Evolutionary conservation across 495 filamentous ascomycete species (phyloP), one percentile per base, ranked within the genome.

Genomic region (Xylaria grammica): DNA sequence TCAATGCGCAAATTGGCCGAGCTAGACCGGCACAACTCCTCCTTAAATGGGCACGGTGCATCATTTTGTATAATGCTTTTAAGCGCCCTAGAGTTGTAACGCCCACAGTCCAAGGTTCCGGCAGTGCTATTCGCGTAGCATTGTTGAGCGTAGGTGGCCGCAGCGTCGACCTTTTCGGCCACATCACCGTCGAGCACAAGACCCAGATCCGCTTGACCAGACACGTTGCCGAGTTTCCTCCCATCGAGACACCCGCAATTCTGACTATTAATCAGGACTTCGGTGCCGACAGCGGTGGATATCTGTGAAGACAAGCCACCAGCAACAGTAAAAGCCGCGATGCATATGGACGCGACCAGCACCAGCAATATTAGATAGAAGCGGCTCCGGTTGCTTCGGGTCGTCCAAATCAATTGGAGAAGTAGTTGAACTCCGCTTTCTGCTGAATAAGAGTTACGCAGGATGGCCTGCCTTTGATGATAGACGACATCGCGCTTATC

Each of bases 81-180:
- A 4, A 40, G 1, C 19, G 2, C 40, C 40, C 20, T 54, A 4
- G 20, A 32, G 8, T 52, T 22, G 26, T 58, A 67, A 9, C 60
- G 59, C 8, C 44, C 32, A n/a, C 65, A 67, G 6, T 57, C 26
- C 4, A 66, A 3, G n/a, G 2, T 49, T 13, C 59, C 59, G 1
- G 26, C 10, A 1, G 10, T 36, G 30, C 29, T 26, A 6, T 24
- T 36, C 3, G 56, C 32, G 13, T 65, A 67, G 26, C 65, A 67
- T 48, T 67, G 65, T 34, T 56, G 51, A 13, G 64, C 64, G n/a
- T 66, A 66, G 22, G 56, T 66, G 0, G 40, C 50, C 7, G 64
- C 64, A 34, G 61, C 24, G 46, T 49, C 38, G 6, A 57, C 10
- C 7, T 5, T 36, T n/a, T 67, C 52, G 22, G 65, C 63, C 30